Conservation (phyloP, 1,284 basidiomycete genomes). For the Irpex sp. region DNA sequence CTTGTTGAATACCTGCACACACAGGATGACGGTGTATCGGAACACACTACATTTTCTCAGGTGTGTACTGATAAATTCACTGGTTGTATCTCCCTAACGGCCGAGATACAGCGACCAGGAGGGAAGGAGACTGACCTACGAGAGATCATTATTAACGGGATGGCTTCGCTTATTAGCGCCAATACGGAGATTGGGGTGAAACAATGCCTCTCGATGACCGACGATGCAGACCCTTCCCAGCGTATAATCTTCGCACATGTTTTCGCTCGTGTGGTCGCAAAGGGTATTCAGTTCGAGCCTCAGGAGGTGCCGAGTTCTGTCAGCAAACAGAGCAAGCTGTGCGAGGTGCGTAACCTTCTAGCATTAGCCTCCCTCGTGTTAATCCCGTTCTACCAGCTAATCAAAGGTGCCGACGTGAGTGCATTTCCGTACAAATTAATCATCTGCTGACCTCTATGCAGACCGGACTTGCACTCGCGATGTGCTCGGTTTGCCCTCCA, state of each 20-base stretch:
- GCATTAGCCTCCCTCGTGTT: constrained; percentile 4
- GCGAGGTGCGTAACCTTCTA: constrained; percentile 50
- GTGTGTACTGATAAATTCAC: constrained; percentile 28
- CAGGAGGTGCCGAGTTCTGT: constrained; percentile 51
- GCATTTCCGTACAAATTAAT: constrained; percentile 1
- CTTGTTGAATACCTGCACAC: constrained; percentile 24
- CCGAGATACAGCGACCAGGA: constrained; percentile 28
- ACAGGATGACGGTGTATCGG: constrained; percentile 45
- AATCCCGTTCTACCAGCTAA: constrained; percentile 43
- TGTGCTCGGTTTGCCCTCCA: constrained; percentile 82
- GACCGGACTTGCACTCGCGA: constrained; percentile 78
- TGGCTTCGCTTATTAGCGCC: constrained; percentile 78
- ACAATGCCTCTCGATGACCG: constrained; percentile 80
- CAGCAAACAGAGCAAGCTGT: constrained; percentile 54
- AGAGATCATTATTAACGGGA: constrained; percentile 72
- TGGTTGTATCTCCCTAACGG: constrained; percentile 6
- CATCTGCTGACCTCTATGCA: constrained; percentile 24
- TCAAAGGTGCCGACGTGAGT: constrained; percentile 70
- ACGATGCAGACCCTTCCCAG: constrained; percentile 71
- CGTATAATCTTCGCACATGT: constrained; percentile 85
- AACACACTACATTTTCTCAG: constrained; percentile 47
- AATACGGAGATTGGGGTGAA: constrained; percentile 91
- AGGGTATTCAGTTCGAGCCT: constrained; percentile 71
- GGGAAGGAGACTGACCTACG: constrained; percentile 60
- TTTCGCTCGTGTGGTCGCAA: constrained; percentile 82